Base-by-base conservation (phyloP, 805 yeast genomes). In the Yarrowia deformans region DNA sequence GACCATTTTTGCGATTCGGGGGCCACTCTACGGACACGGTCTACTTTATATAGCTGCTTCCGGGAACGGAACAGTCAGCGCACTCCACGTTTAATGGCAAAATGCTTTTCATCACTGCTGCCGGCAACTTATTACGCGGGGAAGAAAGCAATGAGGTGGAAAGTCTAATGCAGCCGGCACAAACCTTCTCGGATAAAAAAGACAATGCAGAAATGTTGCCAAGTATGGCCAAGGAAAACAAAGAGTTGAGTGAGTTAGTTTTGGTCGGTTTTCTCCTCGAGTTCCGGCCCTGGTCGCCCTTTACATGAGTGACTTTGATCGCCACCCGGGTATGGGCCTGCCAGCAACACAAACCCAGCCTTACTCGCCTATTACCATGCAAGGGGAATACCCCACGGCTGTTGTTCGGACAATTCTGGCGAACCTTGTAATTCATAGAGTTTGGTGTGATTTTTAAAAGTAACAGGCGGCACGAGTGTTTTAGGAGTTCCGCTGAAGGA, bases 121-220 rank as follows among this genome's bases (percentile, higher is more conserved):
- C 18, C 52, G 35, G 35, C 13, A 23, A 32, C 39, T 54, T 39
- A 35, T 54, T 54, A 54, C 45, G 60, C 60, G 60, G 60, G 60
- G 60, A 54, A 54, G 60, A 54, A 54, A 54, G 60, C 60, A 54
- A 54, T 54, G 60, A 54, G 32, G 18, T 50, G 56, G 10, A 12
- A 50, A 50, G 18, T 12, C 16, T 37, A 39, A 37, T 23, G 45
- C 42, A 54, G 13, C 45, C 18, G 58, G 60, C 58, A 14, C 58
- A 35, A 54, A 54, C 58, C 58, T 54, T 54, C 58, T 35, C 58
- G 58, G 58, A 54, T 54, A n/a, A 54, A 43, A 45, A 54, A 19
- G 60, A 39, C 37, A 19, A 54, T 54, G 58, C 43, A 54, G 58
- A 54, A 52, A 52, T 52, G 56, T 54, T 54, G 58, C 58, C 58